Conservation (phyloP, 208 protist genomes). For the Wallacemonas sp. region DNA sequence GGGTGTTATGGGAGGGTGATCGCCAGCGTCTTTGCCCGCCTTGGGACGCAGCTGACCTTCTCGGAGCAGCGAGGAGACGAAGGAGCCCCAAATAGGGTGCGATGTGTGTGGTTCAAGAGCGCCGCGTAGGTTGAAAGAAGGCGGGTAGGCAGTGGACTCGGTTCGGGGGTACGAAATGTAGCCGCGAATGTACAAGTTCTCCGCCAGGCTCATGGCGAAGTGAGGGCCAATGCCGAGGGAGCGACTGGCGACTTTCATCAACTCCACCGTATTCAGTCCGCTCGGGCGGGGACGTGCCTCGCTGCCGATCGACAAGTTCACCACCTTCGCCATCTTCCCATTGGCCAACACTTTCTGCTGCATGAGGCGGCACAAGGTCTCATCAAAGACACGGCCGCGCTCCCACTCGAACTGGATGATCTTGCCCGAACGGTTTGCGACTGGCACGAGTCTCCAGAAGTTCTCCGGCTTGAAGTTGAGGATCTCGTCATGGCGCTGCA, state of each 20-base stretch:
- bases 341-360: conserved; percentile 57
- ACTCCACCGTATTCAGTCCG: conserved; percentile 94
- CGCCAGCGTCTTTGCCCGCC: conserved; percentile 85
- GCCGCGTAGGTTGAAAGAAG: conserved; percentile 81
- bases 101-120: conserved; percentile 55
- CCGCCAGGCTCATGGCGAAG: conserved; percentile 94
- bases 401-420: conserved; percentile 87
- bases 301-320: conserved; percentile 45
- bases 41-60: conserved; percentile 71
- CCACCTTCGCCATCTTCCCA: conserved; percentile 62
- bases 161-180: conserved; percentile 98
- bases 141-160: conserved; percentile 94
- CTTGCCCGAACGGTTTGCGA: conserved; percentile 62
- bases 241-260: conserved; percentile 91
- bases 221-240: conserved; percentile 89
- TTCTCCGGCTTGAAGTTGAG: conserved; percentile 92
- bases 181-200: conserved; percentile 96
- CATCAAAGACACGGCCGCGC: conserved; percentile 90
- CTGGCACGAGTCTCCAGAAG: conserved; percentile 82
- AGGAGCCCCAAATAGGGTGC: conserved; percentile 68
- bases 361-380: conserved; percentile 71
- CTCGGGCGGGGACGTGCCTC: conserved; percentile 77
- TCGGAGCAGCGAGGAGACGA: conserved; percentile 66
- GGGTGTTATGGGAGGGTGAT: conserved; percentile 92
- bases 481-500: conserved; percentile 92